These are phyloP conservation scores for Malassezia psittaci DNA, from an alignment of 1,284 basidiomycete genomes.

Conservation along the genomic window DNA sequence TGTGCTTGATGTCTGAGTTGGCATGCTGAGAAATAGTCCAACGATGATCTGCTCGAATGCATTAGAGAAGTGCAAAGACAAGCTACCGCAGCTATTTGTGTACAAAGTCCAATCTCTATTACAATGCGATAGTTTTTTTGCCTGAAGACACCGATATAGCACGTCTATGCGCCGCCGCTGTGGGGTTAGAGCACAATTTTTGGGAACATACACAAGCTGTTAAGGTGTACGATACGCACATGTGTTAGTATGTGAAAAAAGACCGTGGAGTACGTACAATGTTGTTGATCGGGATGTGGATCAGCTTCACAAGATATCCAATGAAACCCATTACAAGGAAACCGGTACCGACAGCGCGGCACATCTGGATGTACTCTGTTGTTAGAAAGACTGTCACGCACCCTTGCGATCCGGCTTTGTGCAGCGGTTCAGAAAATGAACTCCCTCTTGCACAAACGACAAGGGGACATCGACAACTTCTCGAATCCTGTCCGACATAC, in stretches of 20 bases:
- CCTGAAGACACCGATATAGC: too few species aligned
- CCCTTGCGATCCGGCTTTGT: conserved; percentile 94
- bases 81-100: too few species aligned
- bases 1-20: too few species aligned
- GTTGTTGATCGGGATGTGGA: conserved; percentile 47
- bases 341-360: conserved; percentile 44
- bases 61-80: too few species aligned
- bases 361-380: conserved; percentile 46
- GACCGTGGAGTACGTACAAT: conserved; percentile 29
- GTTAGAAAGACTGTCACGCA: conserved; percentile 48
- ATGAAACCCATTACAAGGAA: conserved; percentile 48
- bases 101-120: too few species aligned
- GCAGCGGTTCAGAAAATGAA: conserved; percentile 90
- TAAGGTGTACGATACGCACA: not conserved
- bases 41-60: too few species aligned
- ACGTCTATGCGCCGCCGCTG: conserved; percentile 13
- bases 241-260: conserved; percentile 3
- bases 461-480: conserved; percentile 86
- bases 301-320: conserved; percentile 48
- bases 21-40: too few species aligned
- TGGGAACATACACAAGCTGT: conserved; percentile 18
- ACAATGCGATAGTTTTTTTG: too few species aligned
- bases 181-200: not conserved
- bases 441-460: conserved; percentile 83
- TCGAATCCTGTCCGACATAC: conserved; percentile 78